Evolutionary conservation across 164 flowering plant genomes (phyloP).

Genomic region (Tetracentron sinense): DNA sequence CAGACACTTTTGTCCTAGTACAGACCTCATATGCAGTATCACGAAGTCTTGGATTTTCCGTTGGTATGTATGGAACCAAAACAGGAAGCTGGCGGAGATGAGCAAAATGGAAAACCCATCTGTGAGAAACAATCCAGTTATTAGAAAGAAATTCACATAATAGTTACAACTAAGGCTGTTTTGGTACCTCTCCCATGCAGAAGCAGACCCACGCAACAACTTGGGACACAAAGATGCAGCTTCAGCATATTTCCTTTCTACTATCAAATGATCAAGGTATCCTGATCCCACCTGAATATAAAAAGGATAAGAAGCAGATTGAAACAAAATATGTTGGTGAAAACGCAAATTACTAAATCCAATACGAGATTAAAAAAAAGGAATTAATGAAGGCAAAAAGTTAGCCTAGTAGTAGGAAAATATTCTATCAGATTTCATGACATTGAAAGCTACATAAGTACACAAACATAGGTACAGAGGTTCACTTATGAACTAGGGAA

Average conservation of each 20-base stretch:
- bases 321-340: not conserved
- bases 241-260: constrained; percentile 92
- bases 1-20: not conserved
- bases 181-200: constrained; percentile 96
- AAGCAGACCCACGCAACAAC: constrained; percentile 85
- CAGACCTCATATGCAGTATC: constrained; percentile 97
- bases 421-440: too few relatives aligned
- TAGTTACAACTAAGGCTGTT: not conserved
- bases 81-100: constrained; percentile 98
- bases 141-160: constrained; percentile 9
- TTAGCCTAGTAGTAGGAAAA: not conserved
- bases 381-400: not conserved
- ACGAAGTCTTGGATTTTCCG: constrained; percentile 78
- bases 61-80: constrained; percentile 88
- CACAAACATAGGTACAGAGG: too few relatives aligned
- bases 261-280: constrained; percentile 96
- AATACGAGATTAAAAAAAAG: not conserved
- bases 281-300: constrained; percentile 76
- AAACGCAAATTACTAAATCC: not conserved
- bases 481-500: too few relatives aligned
- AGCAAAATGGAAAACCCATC: constrained; percentile 99
- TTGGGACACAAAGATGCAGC: constrained; percentile 98
- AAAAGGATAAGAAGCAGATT: not conserved
- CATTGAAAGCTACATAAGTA: too few relatives aligned
- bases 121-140: constrained; percentile 28